phyloP scores from a whole-genome alignment of 1,139 yeast species.

The Candida sojae region DNA sequence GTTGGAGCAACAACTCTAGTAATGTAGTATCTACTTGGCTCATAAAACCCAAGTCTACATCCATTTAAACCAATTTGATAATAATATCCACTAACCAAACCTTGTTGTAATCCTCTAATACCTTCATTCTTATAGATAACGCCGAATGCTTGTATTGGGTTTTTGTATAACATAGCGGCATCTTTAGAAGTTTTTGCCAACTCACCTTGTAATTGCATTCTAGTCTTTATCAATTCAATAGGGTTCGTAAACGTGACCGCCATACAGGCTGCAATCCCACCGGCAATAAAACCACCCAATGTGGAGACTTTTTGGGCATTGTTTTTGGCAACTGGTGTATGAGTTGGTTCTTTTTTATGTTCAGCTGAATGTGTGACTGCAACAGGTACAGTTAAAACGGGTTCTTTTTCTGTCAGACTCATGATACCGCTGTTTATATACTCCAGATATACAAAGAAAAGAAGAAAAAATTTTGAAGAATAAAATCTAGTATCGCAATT shows the following conservation, averaged over 20 bases:
- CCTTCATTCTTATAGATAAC: conserved; percentile 85
- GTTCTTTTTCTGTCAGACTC: conserved; percentile 7
- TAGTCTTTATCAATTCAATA: conserved; percentile 86
- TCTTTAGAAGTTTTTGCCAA: conserved; percentile 52
- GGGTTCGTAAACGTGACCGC: conserved; percentile 98
- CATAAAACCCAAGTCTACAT: conserved; percentile 90
- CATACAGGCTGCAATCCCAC: conserved; percentile 95
- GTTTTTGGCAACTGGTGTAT: conserved; percentile 18
- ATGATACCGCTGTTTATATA: not conserved
- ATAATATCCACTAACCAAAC: conserved; percentile 76
- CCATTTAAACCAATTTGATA: conserved; percentile 93
- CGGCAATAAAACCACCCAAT: conserved; percentile 85
- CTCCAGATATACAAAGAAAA: too few relatives aligned
- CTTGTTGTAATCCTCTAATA: conserved; percentile 83
- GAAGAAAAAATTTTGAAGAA: not conserved
- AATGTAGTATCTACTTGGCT: conserved; percentile 69
- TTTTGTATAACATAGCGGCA: conserved; percentile 63
- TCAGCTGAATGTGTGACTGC: not conserved
- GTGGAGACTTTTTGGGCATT: conserved; percentile 57
- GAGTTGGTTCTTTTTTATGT: conserved; percentile 11
- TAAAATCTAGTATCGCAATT: not conserved
- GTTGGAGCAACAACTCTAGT: conserved; percentile 60
- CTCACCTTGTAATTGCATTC: conserved; percentile 98
- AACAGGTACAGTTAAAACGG: not conserved
- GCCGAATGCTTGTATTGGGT: conserved; percentile 81